Percentiles rank a stretch among this genome's conserved stretches.
Evolutionary conservation across 2,329 filamentous ascomycete genomes (phyloP).

Genomic region (Colletotrichum limetticola): DNA sequence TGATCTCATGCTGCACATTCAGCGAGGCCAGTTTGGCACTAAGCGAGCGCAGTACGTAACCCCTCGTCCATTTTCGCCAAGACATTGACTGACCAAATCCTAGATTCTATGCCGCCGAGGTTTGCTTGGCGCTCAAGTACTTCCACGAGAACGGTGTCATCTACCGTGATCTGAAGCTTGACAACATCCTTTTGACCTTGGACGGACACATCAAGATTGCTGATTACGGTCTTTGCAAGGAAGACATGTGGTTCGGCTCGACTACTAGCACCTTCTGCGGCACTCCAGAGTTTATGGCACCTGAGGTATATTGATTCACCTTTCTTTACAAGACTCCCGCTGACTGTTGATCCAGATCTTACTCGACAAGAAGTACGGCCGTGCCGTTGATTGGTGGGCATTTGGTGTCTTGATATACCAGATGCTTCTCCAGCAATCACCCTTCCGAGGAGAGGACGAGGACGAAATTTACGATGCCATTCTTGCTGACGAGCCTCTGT

Average conservation of each 20-base stretch:
- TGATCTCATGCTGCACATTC: constrained; percentile 99
- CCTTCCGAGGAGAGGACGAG: constrained; percentile 98
- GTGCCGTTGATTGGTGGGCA: constrained; percentile 99
- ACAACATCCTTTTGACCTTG: constrained; percentile 90
- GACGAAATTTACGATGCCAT: constrained; percentile 99
- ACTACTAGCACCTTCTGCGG: constrained; percentile 98
- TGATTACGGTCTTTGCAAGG: constrained; percentile 98
- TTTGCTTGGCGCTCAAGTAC: constrained; percentile 96
- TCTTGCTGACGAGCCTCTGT: constrained; percentile 94
- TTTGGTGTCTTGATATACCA: constrained; percentile 99
- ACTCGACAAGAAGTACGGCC: constrained; percentile 97
- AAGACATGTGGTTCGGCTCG: constrained; percentile 99
- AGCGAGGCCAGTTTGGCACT: constrained; percentile 93
- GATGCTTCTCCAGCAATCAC: constrained; percentile 98
- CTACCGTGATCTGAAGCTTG: constrained; percentile 95
- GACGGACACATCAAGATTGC: constrained; percentile 99
- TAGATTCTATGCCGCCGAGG: constrained; percentile 96
- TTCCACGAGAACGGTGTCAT: constrained; percentile 99
- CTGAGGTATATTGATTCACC: constrained; percentile 73
- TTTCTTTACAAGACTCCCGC: constrained; percentile 34
- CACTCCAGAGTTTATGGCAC: constrained; percentile 99
- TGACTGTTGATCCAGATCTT: constrained; percentile 74
- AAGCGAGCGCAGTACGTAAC: constrained; percentile 88
- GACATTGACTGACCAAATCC: constrained; percentile 1
- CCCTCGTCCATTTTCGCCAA: constrained; percentile 40